Evolutionary conservation across 331 rosid genomes (phyloP).

Genomic region (Acacia concinna): DNA sequence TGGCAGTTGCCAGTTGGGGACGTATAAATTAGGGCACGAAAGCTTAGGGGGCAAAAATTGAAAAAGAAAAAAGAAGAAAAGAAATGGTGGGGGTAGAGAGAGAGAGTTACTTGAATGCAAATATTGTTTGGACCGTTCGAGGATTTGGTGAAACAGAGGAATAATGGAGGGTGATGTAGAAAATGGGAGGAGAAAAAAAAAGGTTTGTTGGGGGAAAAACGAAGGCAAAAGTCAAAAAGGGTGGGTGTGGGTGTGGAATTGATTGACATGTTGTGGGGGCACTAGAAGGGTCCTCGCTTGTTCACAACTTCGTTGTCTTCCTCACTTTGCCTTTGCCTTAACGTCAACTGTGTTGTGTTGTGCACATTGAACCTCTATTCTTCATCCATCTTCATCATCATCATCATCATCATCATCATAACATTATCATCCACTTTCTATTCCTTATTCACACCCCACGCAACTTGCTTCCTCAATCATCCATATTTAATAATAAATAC

Average conservation of each 20-base stretch:
- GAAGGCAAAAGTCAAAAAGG: conserved; percentile 53
- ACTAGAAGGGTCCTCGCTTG: conserved; percentile 24
- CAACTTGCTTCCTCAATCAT: conserved; percentile 4
- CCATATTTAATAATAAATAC: neutral
- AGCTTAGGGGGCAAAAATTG: neutral
- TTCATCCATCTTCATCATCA: neutral
- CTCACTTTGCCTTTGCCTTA: conserved; percentile 31
- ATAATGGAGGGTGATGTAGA: conserved; percentile 18
- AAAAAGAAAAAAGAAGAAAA: too few relatives aligned
- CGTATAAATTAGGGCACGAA: conserved; percentile 31
- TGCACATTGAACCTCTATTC: neutral
- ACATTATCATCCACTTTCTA: neutral
- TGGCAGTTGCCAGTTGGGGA: conserved; percentile 40
- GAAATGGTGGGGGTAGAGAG: too few relatives aligned
- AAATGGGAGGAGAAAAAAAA: neutral
- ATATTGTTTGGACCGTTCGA: conserved; percentile 39
- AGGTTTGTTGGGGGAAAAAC: conserved; percentile 5
- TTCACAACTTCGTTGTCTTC: conserved; percentile 20
- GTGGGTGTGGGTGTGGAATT: conserved; percentile 65
- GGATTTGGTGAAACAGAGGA: conserved; percentile 11
- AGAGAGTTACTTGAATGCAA: conserved; percentile 19
- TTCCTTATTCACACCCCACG: neutral
- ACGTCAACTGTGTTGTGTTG: conserved; percentile 43
- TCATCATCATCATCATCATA: too few relatives aligned
- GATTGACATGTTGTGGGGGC: conserved; percentile 25